A percentile compares a stretch with the other conserved stretches of the same genome.
phyloP scores from a whole-genome alignment of 2,329 filamentous ascomycete species.

The Macroventuria anomochaeta region DNA sequence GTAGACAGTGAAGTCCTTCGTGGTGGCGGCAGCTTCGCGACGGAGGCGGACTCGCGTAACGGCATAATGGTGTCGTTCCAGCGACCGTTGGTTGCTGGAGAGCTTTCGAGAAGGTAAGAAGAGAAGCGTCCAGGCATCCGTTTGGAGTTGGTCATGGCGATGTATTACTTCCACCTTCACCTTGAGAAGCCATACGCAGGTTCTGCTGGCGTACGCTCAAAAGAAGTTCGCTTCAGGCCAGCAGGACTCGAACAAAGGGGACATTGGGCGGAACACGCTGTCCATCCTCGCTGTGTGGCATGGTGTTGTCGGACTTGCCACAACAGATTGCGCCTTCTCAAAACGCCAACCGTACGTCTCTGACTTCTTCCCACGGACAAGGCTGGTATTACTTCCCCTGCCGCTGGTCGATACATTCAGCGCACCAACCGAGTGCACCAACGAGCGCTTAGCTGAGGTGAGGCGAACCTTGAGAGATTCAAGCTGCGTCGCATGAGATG shows the following conservation, averaged over 20 bases:
- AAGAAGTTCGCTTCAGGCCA: conserved; percentile 8
- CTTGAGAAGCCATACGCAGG: too few species aligned
- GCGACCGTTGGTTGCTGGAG: too few species aligned
- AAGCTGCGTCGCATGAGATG: conserved; percentile 23
- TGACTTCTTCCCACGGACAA: conserved; percentile 22
- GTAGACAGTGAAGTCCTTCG: too few species aligned
- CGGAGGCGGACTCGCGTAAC: too few species aligned
- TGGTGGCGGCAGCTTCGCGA: too few species aligned
- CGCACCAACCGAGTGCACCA: conserved; percentile 23
- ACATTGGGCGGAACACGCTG: conserved; percentile 15
- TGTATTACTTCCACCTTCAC: too few species aligned
- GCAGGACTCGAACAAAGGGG: background rate
- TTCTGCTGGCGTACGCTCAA: background rate
- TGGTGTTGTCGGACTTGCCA: background rate
- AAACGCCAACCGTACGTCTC: conserved; percentile 30
- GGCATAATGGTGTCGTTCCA: too few species aligned
- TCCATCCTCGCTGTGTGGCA: conserved; percentile 7
- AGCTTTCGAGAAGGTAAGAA: too few species aligned
- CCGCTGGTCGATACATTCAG: conserved; percentile 17
- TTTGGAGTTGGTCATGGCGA: too few species aligned
- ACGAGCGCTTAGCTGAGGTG: conserved; percentile 21
- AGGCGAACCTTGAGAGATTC: conserved; percentile 23
- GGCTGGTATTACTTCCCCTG: conserved; percentile 5
- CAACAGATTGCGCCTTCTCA: conserved; percentile 2
- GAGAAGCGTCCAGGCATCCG: too few species aligned